A percentile compares a stretch with the other conserved stretches of the same genome.
Evolutionary conservation across 495 filamentous ascomycete genomes (phyloP).

Genomic region (Tuber calosporum): DNA sequence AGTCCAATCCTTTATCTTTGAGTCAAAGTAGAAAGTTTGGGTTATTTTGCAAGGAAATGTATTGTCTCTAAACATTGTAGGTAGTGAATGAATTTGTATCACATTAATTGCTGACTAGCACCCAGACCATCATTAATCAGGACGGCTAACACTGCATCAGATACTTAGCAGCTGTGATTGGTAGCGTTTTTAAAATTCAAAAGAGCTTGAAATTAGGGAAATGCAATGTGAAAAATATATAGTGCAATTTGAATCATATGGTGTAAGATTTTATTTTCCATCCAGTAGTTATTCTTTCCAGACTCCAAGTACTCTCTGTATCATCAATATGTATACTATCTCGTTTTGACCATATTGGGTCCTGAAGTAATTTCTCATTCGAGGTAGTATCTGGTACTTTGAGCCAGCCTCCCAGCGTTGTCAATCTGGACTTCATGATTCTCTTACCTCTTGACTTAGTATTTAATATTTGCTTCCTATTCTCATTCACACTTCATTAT

Average conservation of each 20-base stretch:
- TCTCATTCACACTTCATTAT: neutral
- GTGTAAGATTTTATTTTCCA: neutral
- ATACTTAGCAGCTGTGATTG: slow-evolving; percentile 2
- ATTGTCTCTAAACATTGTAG: neutral
- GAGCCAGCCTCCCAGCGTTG: neutral
- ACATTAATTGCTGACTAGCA: neutral
- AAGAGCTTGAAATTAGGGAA: slow-evolving; percentile 8
- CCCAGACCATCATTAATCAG: neutral
- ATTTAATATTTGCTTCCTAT: neutral
- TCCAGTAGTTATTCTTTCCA: neutral
- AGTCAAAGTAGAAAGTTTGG: neutral
- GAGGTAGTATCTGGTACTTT: neutral
- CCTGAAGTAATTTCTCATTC: neutral
- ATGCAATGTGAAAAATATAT: slow-evolving; percentile 12
- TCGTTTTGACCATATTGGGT: neutral
- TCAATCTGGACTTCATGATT: neutral
- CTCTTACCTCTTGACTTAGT: neutral
- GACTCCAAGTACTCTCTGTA: neutral
- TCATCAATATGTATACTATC: neutral
- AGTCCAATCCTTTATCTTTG: neutral
- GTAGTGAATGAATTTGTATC: neutral
- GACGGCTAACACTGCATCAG: slow-evolving; percentile 12
- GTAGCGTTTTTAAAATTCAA: slow-evolving; percentile 21
- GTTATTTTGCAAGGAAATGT: neutral
- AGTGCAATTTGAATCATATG: neutral